Evolutionary conservation across 768 basidiomycete genomes (phyloP), one percentile per base, ranked within the genome.

Genomic region (Wakefieldia striispora): DNA sequence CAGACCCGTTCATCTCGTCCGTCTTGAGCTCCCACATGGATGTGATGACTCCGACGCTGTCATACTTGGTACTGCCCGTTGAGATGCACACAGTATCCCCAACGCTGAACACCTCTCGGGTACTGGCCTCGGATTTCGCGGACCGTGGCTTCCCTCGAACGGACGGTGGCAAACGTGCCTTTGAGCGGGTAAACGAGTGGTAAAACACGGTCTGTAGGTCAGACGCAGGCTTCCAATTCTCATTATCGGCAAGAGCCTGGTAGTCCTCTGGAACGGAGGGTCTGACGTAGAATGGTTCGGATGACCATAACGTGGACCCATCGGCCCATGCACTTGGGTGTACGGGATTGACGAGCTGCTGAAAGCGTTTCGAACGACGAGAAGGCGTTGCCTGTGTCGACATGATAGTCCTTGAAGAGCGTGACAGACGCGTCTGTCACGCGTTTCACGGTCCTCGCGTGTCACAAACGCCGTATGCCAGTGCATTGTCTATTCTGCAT

Each of bases 51-150:
- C 80, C 89, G 43, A 89, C 70, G 53, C 86, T 88, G 0, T 82
- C 79, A 11, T 72, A 71, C 29, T 63, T 72, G 17, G 67, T 71
- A 4, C 74, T 58, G 6, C 63, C 60, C 2, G 77, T 75, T 38
- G 79, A 70, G 17, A 91, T 72, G 31, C 83, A 73, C 3, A 91
- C 79, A 0, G 84, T 82, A 61, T 90, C 86, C 1, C 88, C 89
- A 6, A 87, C 66, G 2, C 56, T 63, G 58, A 78, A 90, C 12
- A 57, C 58, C 40, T 72, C 70, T 19, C 13, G 53, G 17, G 45
- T 41, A 11, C 13, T 50, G 13, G 36, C 24, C 37, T 42, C 56
- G 33, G 53, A 42, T 43, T 49, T 51, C 16, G 49, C 43, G 14
- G 50, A 40, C 11, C 51, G 45, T 35, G 55, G 36, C 37, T 50